A percentile compares a stretch with the other conserved stretches of the same genome.
Evolutionary conservation across 306 rosid genomes (phyloP).

Genomic region (Pterocarpus macrocarpus): DNA sequence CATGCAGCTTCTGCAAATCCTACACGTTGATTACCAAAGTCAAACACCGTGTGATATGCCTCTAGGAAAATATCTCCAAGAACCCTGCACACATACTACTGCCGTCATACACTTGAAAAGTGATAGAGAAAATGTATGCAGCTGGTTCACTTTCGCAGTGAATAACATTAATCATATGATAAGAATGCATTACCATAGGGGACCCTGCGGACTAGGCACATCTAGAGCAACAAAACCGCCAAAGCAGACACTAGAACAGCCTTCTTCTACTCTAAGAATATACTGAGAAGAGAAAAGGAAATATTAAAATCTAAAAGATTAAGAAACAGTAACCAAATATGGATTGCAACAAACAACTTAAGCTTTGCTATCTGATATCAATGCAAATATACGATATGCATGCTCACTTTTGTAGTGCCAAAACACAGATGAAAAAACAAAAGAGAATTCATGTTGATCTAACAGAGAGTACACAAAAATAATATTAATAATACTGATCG

Average conservation of each 20-base stretch:
- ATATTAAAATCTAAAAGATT: neutral
- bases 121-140: neutral
- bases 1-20: conserved; percentile 78
- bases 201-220: conserved; percentile 82
- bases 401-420: conserved; percentile 2
- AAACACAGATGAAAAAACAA: neutral
- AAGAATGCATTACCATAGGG: conserved; percentile 66
- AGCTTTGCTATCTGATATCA: neutral
- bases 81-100: conserved; percentile 66
- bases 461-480: neutral
- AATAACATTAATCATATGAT: neutral
- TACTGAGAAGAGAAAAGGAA: conserved; percentile 57
- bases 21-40: conserved; percentile 67
- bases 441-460: conserved; percentile 25
- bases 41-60: conserved; percentile 84
- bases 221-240: conserved; percentile 74
- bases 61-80: conserved; percentile 71
- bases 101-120: conserved; percentile 20
- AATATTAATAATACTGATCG: neutral
- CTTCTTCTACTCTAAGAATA: conserved; percentile 64
- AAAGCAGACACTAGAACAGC: conserved; percentile 61
- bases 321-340: conserved; percentile 8
- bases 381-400: neutral
- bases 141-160: neutral
- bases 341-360: conserved; percentile 6